Evolutionary conservation across 108 stramenopile genomes (phyloP).

Genomic region (Parmales sp.): DNA sequence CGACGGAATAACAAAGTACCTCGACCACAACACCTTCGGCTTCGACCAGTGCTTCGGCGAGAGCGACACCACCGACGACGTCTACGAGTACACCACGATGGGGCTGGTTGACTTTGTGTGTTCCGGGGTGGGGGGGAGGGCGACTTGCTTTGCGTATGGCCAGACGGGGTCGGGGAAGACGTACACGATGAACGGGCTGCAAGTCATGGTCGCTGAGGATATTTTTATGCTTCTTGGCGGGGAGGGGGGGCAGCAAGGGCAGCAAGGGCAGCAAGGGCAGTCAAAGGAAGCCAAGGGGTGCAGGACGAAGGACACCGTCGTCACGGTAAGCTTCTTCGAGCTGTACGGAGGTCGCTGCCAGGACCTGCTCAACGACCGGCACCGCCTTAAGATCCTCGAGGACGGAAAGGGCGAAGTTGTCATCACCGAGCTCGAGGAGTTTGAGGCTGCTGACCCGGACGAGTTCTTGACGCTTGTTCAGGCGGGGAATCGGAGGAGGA

Average conservation of each 20-base stretch:
- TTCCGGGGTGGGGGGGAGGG: conserved; percentile 30
- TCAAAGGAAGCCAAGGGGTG: conserved; percentile 11
- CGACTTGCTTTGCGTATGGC: conserved; percentile 25
- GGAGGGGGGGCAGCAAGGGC: conserved; percentile 14
- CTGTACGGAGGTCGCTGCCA: conserved; percentile 93
- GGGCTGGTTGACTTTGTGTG: conserved; percentile 83
- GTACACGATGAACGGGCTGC: conserved; percentile 88
- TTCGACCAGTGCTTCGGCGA: conserved; percentile 92
- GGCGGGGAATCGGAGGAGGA: conserved; percentile 73
- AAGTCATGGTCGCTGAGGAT: conserved; percentile 73
- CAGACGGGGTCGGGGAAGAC: conserved; percentile 70
- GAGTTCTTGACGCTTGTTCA: conserved; percentile 71
- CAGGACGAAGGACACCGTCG: conserved; percentile 35
- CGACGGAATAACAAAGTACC: conserved; percentile 96
- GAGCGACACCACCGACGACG: conserved; percentile 47
- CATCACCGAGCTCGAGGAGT: conserved; percentile 76
- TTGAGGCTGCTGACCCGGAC: conserved; percentile 51
- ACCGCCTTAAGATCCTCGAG: conserved; percentile 79
- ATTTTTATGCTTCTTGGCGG: conserved; percentile 52
- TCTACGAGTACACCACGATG: conserved; percentile 70
- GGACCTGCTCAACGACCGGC: conserved; percentile 85
- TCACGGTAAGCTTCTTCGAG: conserved; percentile 82
- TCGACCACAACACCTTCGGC: conserved; percentile 80
- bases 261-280: conserved; percentile 13
- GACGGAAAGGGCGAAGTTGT: conserved; percentile 93